phyloP scores from a whole-genome alignment of 257 asterid species.

The Lycium ferocissimum region DNA sequence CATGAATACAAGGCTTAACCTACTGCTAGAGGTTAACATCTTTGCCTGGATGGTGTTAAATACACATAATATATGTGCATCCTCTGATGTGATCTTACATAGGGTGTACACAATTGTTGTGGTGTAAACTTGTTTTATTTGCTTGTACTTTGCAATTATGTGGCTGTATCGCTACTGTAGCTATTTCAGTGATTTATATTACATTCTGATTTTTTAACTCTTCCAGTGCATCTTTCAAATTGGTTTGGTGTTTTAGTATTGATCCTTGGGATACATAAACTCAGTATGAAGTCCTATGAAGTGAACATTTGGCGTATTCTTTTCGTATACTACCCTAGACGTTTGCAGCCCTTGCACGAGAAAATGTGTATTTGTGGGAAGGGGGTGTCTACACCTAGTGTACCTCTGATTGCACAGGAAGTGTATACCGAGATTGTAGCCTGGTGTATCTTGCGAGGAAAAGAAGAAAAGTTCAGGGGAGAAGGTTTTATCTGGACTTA shows the following conservation, averaged over 20 bases:
- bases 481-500: neutral
- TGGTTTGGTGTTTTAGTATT: neutral
- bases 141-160: neutral
- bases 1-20: constrained; percentile 70
- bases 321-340: neutral
- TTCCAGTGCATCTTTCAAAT: constrained; percentile 8
- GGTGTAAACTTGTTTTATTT: constrained; percentile 8
- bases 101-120: neutral
- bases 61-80: neutral
- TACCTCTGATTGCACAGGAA: neutral
- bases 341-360: neutral
- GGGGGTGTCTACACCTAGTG: neutral
- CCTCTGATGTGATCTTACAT: neutral
- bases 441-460: neutral
- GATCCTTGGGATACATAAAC: neutral
- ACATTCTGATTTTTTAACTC: neutral
- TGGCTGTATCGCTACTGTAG: neutral
- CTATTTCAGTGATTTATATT: neutral
- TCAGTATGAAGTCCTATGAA: neutral
- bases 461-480: neutral
- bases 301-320: neutral
- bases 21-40: constrained; percentile 49
- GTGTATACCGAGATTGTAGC: neutral
- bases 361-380: constrained; percentile 6
- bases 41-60: neutral